Base-by-base conservation (phyloP, 2,329 filamentous ascomycete genomes). In the Xylaria sp. region DNA sequence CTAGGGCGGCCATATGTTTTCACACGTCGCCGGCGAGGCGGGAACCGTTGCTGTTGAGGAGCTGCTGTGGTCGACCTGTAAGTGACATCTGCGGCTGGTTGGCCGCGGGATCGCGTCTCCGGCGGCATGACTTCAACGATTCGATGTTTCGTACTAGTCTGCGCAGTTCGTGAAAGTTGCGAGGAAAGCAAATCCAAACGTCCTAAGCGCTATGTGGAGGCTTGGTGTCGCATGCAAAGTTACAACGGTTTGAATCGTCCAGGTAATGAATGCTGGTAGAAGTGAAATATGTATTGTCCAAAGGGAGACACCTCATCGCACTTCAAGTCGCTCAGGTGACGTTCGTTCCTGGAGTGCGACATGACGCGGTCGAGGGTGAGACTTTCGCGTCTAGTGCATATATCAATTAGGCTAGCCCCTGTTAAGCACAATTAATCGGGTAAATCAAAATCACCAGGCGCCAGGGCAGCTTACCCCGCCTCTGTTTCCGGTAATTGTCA, bases 331-430 rank as follows among this genome's bases (percentile, higher is more conserved):
- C 11, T 34, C 29, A 34, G 29, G 29, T 34, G 29, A 34, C 16
- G 29, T n/a, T n/a, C n/a, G 11, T 16, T 51, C 5, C 39, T 11
- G 44, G 16, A 24, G 9, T 45, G 49, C 29, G 39, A 37, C 21
- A 44, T 40, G 49, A 57, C 57, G 59, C 50, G 54, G 42, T 48
- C 39, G 18, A 13, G 20, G 37, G 21, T 38, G 20, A 18, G 17
- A n/a, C 24, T 58, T 48, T 59, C 66, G 66, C 66, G 66, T 67
- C 64, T 60, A 63, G 49, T 67, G 59, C 61, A 67, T 67, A 67
- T 67, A 67, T 62, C 55, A 61, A 62, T 63, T 65, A 63, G 37
- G 16, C 6, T 22, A 38, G 5, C 26, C 44, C 24, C 17, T 50
- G 20, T 67, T 63, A 40, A 39, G 17, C 50, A 26, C 41, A 48